phyloP scores from a whole-genome alignment of 1,284 basidiomycete genomes.

The Apiotrichum gracile region DNA sequence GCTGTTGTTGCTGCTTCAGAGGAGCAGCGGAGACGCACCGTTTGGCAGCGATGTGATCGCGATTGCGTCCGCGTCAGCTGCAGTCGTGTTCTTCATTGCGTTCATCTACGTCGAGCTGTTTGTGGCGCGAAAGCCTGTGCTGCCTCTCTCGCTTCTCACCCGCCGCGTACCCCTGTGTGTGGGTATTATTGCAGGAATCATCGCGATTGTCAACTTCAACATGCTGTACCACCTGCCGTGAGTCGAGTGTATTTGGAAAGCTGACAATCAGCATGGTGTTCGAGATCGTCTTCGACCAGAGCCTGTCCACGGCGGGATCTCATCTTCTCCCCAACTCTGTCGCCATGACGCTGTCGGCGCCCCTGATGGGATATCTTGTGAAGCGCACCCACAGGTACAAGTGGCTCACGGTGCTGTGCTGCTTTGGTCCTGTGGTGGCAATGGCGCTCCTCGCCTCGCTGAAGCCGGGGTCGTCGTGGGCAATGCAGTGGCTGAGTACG shows the following conservation, averaged over 20 bases:
- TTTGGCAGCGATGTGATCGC: conserved; percentile 9
- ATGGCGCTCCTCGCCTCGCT: conserved; percentile 21
- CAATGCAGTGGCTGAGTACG: conserved; percentile 21
- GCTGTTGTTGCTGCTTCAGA: conserved; percentile 20
- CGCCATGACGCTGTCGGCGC: conserved; percentile 25
- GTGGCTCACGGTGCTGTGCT: conserved; percentile 20
- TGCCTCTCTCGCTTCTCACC: conserved; percentile 22
- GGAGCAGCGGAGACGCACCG: background rate
- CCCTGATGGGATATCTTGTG: conserved; percentile 21
- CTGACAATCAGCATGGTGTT: conserved; percentile 18
- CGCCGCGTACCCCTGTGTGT: conserved; percentile 23
- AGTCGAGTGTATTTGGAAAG: background rate
- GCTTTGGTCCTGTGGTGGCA: conserved; percentile 22
- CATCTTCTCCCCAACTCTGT: conserved; percentile 27
- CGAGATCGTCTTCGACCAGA: conserved; percentile 24
- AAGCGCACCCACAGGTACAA: conserved; percentile 23
- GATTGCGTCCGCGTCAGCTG: conserved; percentile 8
- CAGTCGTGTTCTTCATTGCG: conserved; percentile 12
- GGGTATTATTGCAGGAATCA: conserved; percentile 23
- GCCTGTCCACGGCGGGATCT: conserved; percentile 19
- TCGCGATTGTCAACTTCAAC: conserved; percentile 33
- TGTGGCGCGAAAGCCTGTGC: conserved; percentile 20
- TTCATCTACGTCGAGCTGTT: conserved; percentile 28
- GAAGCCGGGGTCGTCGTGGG: conserved; percentile 6
- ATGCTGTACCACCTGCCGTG: conserved; percentile 31